Base-by-base conservation (phyloP, 2,329 filamentous ascomycete species). In the Mycosphaerelloides madeirae region DNA sequence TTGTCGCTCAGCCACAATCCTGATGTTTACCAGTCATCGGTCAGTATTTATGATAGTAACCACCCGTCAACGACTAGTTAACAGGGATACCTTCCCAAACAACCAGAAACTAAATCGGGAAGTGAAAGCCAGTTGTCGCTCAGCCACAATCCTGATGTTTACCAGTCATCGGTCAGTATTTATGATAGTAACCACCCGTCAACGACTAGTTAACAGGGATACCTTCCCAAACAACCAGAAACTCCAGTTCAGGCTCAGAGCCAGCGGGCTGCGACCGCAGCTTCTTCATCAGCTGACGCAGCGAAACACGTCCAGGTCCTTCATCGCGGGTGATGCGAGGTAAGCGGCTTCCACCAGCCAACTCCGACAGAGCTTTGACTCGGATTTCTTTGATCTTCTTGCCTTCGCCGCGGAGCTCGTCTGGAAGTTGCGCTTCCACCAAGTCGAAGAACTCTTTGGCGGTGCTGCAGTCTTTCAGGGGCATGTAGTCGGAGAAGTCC, bases 381-480 rank as follows among this genome's bases (percentile, higher is more conserved):
- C 41, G 8, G 13, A 48, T 36, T 20, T 48, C 46, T 19, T 38
- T 41, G 32, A 48, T 44, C 12, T 12, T 32, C 18, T 41, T 40
- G 11, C 42, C 41, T 16, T 45, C 14, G 11, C 29, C 28, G 12
- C 28, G 28, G 3, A 44, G 8, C 28, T 48, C 46, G 13, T 44
- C 41, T 3, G 46, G 46, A 3, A 48, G 32, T n/a, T 48, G 31
- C 18, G 41, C 41, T 16, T 48, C 46, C 19, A 48, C 29, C 9
- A 40, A 32, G 2, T 12, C 18, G 22, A 48, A 48, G 41, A 48
- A 48, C 0, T 48, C 46, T 6, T 36, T 22, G 3, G 46, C 33
- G 3, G 46, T 44, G 20, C 15, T 32, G 20, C 29, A 37, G n/a
- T 38, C 25, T 14, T 31, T 28, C 5, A 40, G 7, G 11, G 29